Percentiles rank a stretch among this genome's conserved stretches.
Conservation (phyloP, 208 protist genomes). For the Leptomonas pyrrhocoris region DNA sequence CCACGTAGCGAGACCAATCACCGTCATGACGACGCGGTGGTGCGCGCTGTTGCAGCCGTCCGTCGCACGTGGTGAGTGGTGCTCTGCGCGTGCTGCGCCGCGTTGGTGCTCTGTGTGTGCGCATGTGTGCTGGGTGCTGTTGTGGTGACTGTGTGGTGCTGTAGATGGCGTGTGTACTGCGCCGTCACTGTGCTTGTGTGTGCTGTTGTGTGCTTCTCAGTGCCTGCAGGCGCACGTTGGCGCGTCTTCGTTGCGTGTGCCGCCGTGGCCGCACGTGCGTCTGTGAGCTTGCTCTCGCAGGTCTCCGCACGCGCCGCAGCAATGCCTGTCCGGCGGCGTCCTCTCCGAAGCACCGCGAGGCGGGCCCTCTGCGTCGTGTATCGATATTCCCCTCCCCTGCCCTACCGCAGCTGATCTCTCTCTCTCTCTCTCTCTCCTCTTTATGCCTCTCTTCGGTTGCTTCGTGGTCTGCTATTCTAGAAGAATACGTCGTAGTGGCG, state of each 20-base stretch:
- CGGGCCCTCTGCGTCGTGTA: constrained; percentile 8
- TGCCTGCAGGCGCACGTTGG: constrained; percentile 15
- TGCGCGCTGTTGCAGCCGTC: constrained; percentile 31
- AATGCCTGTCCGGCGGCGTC: constrained; percentile 33
- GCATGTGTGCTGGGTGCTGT: constrained; percentile 12
- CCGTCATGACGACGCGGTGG: constrained; percentile 36
- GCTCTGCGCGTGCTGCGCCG: constrained; percentile 15
- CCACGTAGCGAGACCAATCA: background rate
- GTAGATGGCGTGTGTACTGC: constrained; percentile 5
- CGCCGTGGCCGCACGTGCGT: constrained; percentile 27
- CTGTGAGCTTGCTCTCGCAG: background rate
- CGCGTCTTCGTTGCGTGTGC: constrained; percentile 14
- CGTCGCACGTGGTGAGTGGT: constrained; percentile 27
- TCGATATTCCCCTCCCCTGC: constrained; percentile 23
- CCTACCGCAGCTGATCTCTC: constrained; percentile 34
- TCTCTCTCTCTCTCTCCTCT: background rate
- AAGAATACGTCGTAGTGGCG: too few species aligned
- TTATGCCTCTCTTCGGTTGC: background rate
- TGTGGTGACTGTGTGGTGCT: constrained; percentile 1
- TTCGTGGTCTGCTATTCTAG: background rate
- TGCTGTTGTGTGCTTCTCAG: constrained; percentile 4
- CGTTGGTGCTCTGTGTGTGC: background rate
- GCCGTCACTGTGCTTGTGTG: constrained; percentile 7
- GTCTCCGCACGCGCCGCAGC: constrained; percentile 28
- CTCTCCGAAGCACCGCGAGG: constrained; percentile 35